These are phyloP conservation scores for Cornus florida DNA, from an alignment of 148 eudicot genomes.

Conservation along the genomic window DNA sequence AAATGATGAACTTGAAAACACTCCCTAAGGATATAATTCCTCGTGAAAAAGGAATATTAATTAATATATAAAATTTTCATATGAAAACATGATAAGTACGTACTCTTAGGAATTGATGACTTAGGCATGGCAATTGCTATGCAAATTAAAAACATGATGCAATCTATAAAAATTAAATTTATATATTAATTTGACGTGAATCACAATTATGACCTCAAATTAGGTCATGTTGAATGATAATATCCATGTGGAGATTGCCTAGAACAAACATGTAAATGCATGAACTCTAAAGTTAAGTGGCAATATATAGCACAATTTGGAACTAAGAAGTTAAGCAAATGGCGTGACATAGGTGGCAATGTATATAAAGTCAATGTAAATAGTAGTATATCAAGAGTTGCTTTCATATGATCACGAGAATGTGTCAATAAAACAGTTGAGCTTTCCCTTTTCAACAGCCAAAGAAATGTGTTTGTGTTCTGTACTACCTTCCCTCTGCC, in stretches of 20 bases:
- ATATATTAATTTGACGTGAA: background rate
- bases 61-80: too few relatives aligned
- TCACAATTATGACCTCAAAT: too few relatives aligned
- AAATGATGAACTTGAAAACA: too few relatives aligned
- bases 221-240: too few relatives aligned
- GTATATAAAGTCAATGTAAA: background rate
- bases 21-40: too few relatives aligned
- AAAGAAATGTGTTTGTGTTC: background rate
- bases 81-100: too few relatives aligned
- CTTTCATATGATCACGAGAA: slow-evolving; percentile 23
- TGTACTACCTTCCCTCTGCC: background rate
- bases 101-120: too few relatives aligned
- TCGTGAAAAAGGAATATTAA: too few relatives aligned
- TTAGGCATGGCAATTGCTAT: too few relatives aligned
- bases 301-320: background rate
- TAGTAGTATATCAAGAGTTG: background rate
- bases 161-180: too few relatives aligned
- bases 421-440: slow-evolving; percentile 25
- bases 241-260: background rate
- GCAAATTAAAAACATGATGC: too few relatives aligned
- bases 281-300: background rate
- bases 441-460: background rate
- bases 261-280: background rate
- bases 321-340: background rate
- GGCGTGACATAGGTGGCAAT: slow-evolving; percentile 10